Conservation (phyloP, 768 basidiomycete genomes). For the Tylopilus intermedius region DNA sequence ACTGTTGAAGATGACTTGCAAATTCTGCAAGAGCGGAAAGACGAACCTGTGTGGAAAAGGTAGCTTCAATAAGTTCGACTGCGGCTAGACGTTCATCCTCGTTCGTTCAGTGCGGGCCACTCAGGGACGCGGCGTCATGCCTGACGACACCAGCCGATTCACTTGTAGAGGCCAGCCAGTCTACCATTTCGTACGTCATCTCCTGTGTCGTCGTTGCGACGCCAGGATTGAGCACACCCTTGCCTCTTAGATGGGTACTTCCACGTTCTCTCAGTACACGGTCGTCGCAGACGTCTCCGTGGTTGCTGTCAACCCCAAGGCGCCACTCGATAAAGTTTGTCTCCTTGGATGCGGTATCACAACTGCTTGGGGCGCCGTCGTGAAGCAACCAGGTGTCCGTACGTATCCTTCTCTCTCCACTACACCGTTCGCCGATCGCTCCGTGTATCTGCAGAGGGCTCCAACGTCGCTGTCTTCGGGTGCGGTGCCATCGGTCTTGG, state of each 20-base stretch:
- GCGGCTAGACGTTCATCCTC: not conserved
- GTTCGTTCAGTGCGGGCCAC: constrained; percentile 70
- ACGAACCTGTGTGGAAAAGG: constrained; percentile 98
- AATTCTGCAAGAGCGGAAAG: constrained; percentile 98
- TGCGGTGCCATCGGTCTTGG: constrained; percentile 96
- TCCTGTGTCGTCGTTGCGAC: not conserved
- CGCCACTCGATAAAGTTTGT: constrained; percentile 95
- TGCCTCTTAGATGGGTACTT: constrained; percentile 86
- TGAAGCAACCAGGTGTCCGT: constrained; percentile 86
- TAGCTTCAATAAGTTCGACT: constrained; percentile 22
- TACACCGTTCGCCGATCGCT: not conserved
- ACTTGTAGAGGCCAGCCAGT: constrained; percentile 81
- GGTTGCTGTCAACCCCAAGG: constrained; percentile 79
- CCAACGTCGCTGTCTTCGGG: constrained; percentile 91
- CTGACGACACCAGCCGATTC: constrained; percentile 85
- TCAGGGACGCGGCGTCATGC: constrained; percentile 93
- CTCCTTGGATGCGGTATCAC: constrained; percentile 95
- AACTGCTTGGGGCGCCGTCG: constrained; percentile 96
- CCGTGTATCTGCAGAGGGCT: constrained; percentile 50
- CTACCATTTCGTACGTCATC: constrained; percentile 76
- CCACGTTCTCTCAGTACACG: constrained; percentile 99
- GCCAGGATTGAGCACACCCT: not conserved
- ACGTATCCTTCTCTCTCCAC: constrained; percentile 23
- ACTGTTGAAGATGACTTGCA: too few relatives aligned
- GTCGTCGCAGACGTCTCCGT: constrained; percentile 97